A percentile compares a stretch with the other conserved stretches of the same genome.
Conservation (phyloP, 2,329 filamentous ascomycete genomes). For the Ceratocystis variospora region DNA sequence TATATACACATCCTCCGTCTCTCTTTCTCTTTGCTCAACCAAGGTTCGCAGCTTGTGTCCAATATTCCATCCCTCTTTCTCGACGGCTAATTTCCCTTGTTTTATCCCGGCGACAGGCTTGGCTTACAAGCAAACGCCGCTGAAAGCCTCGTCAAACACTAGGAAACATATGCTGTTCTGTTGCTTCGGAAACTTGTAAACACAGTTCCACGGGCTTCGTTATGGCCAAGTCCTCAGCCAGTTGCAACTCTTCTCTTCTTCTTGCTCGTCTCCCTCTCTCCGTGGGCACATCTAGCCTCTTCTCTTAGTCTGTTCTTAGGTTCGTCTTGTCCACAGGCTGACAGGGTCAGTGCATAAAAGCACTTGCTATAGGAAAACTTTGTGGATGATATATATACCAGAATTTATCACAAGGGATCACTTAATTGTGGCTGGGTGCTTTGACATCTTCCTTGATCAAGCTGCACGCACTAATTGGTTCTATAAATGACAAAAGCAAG, state of each 20-base stretch:
- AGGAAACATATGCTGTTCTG: neutral
- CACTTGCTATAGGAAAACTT: neutral
- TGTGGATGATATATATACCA: neutral
- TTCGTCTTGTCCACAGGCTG: neutral
- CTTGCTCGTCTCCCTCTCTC: neutral
- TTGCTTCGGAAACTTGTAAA: neutral
- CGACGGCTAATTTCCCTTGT: neutral
- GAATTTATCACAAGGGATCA: neutral
- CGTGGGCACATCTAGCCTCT: neutral
- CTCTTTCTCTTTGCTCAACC: neutral
- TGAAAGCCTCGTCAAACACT: neutral
- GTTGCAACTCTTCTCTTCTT: neutral
- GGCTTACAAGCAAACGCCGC: neutral
- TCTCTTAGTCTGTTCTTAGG: neutral
- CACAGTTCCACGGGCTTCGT: neutral
- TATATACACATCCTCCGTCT: neutral
- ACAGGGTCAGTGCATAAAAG: constrained; percentile 3
- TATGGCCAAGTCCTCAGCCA: neutral
- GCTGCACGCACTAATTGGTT: constrained; percentile 1
- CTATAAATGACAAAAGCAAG: neutral
- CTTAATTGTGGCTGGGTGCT: neutral
- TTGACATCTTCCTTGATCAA: neutral
- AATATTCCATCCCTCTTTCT: neutral
- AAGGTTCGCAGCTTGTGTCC: neutral
- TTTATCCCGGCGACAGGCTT: neutral